A percentile compares a stretch with the other conserved stretches of the same genome.
Evolutionary conservation across 179 eudicot genomes (phyloP).

Genomic region (Carnegiea gigantea): DNA sequence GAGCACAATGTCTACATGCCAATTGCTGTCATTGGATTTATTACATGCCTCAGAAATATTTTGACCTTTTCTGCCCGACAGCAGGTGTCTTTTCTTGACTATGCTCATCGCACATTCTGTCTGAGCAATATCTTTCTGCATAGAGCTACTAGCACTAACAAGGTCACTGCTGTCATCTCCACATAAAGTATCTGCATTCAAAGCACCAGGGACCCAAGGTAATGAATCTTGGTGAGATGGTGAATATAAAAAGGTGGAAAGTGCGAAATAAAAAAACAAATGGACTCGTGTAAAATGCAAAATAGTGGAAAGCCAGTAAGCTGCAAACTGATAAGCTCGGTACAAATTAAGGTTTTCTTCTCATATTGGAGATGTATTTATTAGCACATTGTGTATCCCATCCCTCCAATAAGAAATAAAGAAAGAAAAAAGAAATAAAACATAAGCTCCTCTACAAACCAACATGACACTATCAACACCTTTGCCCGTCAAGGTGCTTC

Average conservation of each 20-base stretch:
- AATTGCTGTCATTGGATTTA: conserved; percentile 46
- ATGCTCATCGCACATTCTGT: conserved; percentile 37
- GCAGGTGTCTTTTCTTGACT: conserved; percentile 43
- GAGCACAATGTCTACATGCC: conserved; percentile 65
- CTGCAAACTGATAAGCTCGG: no score
- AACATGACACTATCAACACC: no score
- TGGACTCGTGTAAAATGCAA: background rate
- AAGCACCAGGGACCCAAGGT: background rate
- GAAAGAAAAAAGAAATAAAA: no score
- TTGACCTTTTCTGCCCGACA: conserved; percentile 41
- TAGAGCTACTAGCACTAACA: conserved; percentile 48
- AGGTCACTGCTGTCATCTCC: conserved; percentile 56
- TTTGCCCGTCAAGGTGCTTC: no score
- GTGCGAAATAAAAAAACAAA: background rate
- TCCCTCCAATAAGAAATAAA: no score
- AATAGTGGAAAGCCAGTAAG: no score
- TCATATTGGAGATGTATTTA: no score
- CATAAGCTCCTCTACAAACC: no score
- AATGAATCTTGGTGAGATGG: background rate
- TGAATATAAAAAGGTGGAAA: background rate
- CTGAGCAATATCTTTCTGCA: conserved; percentile 40
- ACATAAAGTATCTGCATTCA: conserved; percentile 54
- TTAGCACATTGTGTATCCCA: no score
- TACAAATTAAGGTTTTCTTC: no score
- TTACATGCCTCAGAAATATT: conserved; percentile 33